A percentile compares a stretch with the other conserved stretches of the same genome.
Conservation (phyloP, 83 land plant species). For the Thuja plicata region DNA sequence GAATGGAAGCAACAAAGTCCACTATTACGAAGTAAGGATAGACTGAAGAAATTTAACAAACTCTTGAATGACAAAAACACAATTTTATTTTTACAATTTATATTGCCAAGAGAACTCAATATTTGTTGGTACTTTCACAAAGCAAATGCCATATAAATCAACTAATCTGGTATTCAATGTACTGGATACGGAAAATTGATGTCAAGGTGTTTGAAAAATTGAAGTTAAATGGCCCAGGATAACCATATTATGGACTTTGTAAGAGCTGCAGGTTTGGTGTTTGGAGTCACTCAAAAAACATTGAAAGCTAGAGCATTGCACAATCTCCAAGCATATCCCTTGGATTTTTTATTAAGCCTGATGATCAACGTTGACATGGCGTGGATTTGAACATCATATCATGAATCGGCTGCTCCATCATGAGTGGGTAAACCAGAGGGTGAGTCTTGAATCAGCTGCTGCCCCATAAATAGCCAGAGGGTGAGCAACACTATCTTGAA, state of each 20-base stretch:
- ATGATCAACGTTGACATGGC: background rate
- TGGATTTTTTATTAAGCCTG: background rate
- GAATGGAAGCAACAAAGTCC: background rate
- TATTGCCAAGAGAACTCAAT: background rate
- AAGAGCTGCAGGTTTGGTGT: background rate
- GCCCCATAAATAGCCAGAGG: too few species aligned
- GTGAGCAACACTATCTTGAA: background rate
- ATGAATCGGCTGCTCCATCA: background rate
- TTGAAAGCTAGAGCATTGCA: background rate
- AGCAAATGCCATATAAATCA: background rate
- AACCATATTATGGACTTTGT: background rate
- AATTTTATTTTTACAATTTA: background rate
- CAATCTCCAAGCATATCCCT: background rate
- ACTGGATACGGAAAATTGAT: background rate
- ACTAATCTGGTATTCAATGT: background rate
- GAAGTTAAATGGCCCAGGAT: background rate
- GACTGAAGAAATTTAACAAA: background rate
- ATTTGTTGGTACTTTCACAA: background rate
- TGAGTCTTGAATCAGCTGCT: too few species aligned
- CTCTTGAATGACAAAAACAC: background rate
- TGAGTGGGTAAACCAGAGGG: background rate
- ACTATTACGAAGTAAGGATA: background rate
- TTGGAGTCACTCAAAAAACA: background rate
- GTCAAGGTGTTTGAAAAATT: background rate
- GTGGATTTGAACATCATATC: background rate